Percentiles rank a stretch among this genome's conserved stretches.
These are phyloP conservation scores for Micractinium sp. DNA, from an alignment of 139 green algal species.

Conservation along the genomic window DNA sequence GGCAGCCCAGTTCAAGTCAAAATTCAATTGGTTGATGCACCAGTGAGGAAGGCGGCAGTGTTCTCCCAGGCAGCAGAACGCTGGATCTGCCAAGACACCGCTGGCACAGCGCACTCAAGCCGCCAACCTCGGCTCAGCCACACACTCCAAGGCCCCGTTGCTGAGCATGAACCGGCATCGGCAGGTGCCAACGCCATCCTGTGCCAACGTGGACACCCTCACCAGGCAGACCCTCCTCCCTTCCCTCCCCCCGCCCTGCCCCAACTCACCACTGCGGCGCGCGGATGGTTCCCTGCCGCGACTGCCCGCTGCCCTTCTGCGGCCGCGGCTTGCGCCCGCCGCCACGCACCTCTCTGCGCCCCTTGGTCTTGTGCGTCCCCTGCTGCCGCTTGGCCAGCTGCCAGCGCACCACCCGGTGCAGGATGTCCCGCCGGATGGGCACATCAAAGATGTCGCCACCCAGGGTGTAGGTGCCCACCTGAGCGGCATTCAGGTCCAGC, in stretches of 20 bases:
- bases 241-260: background rate
- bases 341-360: slow-evolving; percentile 73
- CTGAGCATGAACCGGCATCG: too few species aligned
- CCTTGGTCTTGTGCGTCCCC: slow-evolving; percentile 88
- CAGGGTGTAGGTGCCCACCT: slow-evolving; percentile 51
- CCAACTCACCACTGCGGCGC: slow-evolving; percentile 65
- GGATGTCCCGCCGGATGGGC: slow-evolving; percentile 82
- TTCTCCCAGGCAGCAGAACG: background rate
- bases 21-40: background rate
- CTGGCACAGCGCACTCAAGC: too few species aligned
- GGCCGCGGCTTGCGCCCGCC: slow-evolving; percentile 67
- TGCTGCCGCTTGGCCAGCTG: slow-evolving; percentile 88
- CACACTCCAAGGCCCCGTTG: too few species aligned
- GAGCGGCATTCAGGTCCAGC: slow-evolving; percentile 3
- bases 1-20: background rate
- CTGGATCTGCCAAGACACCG: too few species aligned
- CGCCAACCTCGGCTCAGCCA: too few species aligned
- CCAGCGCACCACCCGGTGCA: slow-evolving; percentile 90
- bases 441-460: slow-evolving; percentile 68
- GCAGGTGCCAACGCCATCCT: too few species aligned
- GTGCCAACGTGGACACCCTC: background rate
- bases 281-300: slow-evolving; percentile 68
- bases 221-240: too few species aligned
- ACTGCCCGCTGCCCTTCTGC: slow-evolving; percentile 75
- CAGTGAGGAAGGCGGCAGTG: background rate